These are phyloP conservation scores for Phialemoniopsis sp. DNA, from an alignment of 2,329 filamentous ascomycete genomes.

Conservation along the genomic window DNA sequence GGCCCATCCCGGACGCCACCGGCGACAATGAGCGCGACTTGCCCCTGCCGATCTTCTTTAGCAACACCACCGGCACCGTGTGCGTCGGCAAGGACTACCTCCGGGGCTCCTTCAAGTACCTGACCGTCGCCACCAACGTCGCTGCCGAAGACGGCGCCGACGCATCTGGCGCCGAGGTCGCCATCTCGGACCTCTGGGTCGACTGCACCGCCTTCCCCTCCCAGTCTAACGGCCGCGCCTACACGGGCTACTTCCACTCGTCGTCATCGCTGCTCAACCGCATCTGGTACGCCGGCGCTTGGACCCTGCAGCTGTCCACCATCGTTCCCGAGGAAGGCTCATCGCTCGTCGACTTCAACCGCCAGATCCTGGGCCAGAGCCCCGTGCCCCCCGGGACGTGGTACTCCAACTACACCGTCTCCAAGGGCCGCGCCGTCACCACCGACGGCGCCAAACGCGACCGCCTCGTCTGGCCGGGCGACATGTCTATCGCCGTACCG, in stretches of 20 bases:
- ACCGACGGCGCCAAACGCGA: slow-evolving; percentile 56
- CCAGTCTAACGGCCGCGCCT: slow-evolving; percentile 44
- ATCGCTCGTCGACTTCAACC: slow-evolving; percentile 27
- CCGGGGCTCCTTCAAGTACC: slow-evolving; percentile 32
- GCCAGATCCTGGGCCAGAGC: slow-evolving; percentile 19
- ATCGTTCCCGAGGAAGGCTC: slow-evolving; percentile 26
- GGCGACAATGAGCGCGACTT: slow-evolving; percentile 23
- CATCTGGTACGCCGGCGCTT: slow-evolving; percentile 53
- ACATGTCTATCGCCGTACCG: slow-evolving; percentile 54
- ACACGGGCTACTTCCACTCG: slow-evolving; percentile 48
- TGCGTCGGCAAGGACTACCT: slow-evolving; percentile 27
- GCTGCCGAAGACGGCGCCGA: slow-evolving; percentile 1
- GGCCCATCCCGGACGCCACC: slow-evolving; percentile 25
- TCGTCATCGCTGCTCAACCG: slow-evolving; percentile 45
- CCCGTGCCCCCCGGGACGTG: slow-evolving; percentile 18
- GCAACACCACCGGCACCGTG: slow-evolving; percentile 19
- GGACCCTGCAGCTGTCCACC: slow-evolving; percentile 39
- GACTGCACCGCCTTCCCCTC: slow-evolving; percentile 33
- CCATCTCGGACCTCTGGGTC: slow-evolving; percentile 21
- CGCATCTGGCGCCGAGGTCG: no score
- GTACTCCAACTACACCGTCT: slow-evolving; percentile 26
- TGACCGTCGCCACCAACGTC: slow-evolving; percentile 22
- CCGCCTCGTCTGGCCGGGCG: slow-evolving; percentile 56
- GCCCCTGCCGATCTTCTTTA: slow-evolving; percentile 21
- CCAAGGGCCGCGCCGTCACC: slow-evolving; percentile 21